These are phyloP conservation scores for Mediolabrus comicus DNA, from an alignment of 108 stramenopile genomes.

Conservation along the genomic window DNA sequence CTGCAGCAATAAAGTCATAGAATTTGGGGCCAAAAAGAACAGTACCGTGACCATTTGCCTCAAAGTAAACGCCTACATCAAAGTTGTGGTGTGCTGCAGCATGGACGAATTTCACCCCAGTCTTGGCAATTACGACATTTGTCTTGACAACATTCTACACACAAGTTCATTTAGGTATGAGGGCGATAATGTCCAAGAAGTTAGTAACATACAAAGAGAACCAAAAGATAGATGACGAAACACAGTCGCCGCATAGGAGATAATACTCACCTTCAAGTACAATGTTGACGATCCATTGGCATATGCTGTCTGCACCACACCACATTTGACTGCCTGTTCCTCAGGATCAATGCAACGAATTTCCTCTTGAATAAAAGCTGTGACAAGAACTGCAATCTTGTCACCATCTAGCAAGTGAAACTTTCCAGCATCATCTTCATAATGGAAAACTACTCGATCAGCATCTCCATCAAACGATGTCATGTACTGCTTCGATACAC, in stretches of 20 bases:
- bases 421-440: slow-evolving; percentile 27
- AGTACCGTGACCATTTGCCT: slow-evolving; percentile 99
- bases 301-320: slow-evolving; percentile 99
- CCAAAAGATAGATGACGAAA: background rate
- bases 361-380: slow-evolving; percentile 78
- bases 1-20: slow-evolving; percentile 41
- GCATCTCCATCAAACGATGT: slow-evolving; percentile 98
- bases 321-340: slow-evolving; percentile 64
- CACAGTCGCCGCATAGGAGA: too few species aligned
- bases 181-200: slow-evolving; percentile 18
- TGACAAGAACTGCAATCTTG: slow-evolving; percentile 91
- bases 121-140: slow-evolving; percentile 85
- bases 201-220: slow-evolving; percentile 3
- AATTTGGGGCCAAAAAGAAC: slow-evolving; percentile 85
- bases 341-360: slow-evolving; percentile 46
- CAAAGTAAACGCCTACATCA: slow-evolving; percentile 99
- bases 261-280: slow-evolving; percentile 64
- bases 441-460: slow-evolving; percentile 97
- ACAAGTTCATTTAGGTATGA: slow-evolving; percentile 7
- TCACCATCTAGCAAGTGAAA: slow-evolving; percentile 95
- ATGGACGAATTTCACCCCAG: slow-evolving; percentile 98
- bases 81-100: slow-evolving; percentile 86
- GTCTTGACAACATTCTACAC: slow-evolving; percentile 45
- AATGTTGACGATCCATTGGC: slow-evolving; percentile 95
- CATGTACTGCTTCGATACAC: slow-evolving; percentile 45